Percentiles rank a stretch among this genome's conserved stretches.
Evolutionary conservation across 2,329 filamentous ascomycete species (phyloP).

Genomic region (Nemania bipapillata): DNA sequence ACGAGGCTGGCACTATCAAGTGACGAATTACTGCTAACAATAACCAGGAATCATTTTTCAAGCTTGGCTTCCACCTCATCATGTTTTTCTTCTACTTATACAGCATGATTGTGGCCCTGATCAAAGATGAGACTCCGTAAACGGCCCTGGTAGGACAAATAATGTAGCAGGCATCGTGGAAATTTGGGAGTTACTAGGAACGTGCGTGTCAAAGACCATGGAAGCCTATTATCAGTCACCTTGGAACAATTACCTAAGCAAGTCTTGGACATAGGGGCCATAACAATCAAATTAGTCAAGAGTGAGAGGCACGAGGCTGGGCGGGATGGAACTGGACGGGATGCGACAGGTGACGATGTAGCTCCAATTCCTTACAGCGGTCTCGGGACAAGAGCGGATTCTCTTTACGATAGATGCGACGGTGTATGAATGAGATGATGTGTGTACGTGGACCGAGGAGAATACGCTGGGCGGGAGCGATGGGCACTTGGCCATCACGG

Average conservation of each 20-base stretch:
- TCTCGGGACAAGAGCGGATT: constrained; percentile 2
- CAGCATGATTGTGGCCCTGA: constrained; percentile 97
- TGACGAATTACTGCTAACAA: constrained; percentile 29
- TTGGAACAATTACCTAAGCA: constrained; percentile 11
- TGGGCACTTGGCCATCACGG: constrained; percentile 34
- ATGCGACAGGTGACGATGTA: constrained; percentile 16
- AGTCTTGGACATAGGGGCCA: constrained; percentile 24
- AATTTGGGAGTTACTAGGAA: constrained; percentile 1
- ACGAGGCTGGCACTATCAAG: too few species aligned
- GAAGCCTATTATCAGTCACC: background rate
- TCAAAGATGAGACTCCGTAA: constrained; percentile 92
- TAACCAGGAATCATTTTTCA: constrained; percentile 92
- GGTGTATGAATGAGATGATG: constrained; percentile 32
- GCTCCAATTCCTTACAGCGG: constrained; percentile 4
- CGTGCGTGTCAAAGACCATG: constrained; percentile 9
- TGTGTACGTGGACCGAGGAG: constrained; percentile 14
- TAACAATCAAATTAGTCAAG: constrained; percentile 5
- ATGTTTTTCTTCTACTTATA: constrained; percentile 99
- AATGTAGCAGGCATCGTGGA: constrained; percentile 2
- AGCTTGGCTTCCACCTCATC: constrained; percentile 96
- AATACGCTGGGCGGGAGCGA: constrained; percentile 17
- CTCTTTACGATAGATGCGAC: constrained; percentile 24
- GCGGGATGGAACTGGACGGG: constrained; percentile 10
- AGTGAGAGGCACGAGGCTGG: background rate
- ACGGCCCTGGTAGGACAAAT: constrained; percentile 5